Conservation (phyloP, 352 stramenopile species). For the Bremia lactucae region DNA sequence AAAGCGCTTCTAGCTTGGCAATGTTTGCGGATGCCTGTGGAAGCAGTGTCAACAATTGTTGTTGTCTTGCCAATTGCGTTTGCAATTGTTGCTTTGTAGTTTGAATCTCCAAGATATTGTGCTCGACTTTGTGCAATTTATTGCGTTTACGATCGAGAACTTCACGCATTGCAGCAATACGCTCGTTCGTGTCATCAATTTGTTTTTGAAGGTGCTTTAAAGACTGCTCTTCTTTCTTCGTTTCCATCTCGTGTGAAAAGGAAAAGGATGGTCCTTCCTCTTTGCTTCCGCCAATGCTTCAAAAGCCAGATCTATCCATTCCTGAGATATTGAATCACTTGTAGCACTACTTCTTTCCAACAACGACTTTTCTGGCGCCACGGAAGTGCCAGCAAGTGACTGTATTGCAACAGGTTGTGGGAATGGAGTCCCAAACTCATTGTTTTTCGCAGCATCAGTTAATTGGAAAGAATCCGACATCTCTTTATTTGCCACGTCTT, state of each 20-base stretch:
- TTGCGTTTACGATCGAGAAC: conserved; percentile 26
- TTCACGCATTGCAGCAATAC: conserved; percentile 31
- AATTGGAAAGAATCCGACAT: conserved; percentile 6
- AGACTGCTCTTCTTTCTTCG: conserved; percentile 9
- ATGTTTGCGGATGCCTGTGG: conserved; percentile 59
- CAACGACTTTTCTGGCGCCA: conserved; percentile 2
- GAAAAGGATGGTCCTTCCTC: no score
- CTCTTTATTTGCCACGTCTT: conserved; percentile 1
- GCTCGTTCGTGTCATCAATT: conserved; percentile 21
- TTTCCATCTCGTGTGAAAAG: no score
- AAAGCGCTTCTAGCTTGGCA: conserved; percentile 54
- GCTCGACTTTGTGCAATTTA: conserved; percentile 19
- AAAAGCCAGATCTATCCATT: conserved; percentile 1
- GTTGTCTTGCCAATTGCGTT: conserved; percentile 34
- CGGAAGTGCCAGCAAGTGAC: conserved; percentile 9
- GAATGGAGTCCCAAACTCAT: conserved; percentile 7
- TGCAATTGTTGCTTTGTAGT: conserved; percentile 24
- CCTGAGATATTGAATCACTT: not conserved
- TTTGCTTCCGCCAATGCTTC: conserved; percentile 3
- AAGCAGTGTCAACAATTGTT: conserved; percentile 52
- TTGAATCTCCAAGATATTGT: conserved; percentile 27
- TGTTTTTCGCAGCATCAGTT: conserved; percentile 5
- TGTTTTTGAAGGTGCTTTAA: conserved; percentile 26
- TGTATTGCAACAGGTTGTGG: conserved; percentile 6
- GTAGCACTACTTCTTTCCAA: not conserved